Percentiles rank a stretch among this genome's conserved stretches.
phyloP scores from a whole-genome alignment of 805 yeast species.

The Lachancea cidri region DNA sequence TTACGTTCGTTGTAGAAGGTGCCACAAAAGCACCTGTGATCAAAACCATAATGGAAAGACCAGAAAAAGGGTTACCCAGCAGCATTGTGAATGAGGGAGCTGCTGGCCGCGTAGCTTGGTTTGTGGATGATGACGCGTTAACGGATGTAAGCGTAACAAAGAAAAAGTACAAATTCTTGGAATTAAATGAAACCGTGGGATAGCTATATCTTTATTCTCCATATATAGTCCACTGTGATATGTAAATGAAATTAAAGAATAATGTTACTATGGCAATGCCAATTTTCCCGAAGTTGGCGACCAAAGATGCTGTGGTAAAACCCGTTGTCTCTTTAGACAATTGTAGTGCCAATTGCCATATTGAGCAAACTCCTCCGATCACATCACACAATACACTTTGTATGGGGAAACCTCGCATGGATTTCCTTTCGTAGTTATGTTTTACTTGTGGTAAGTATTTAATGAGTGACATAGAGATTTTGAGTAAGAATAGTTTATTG shows the following conservation, averaged over 20 bases:
- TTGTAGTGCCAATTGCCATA: constrained; percentile 24
- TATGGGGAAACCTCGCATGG: constrained; percentile 82
- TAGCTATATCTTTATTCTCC: constrained; percentile 3
- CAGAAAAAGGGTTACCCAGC: constrained; percentile 93
- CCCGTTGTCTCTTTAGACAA: constrained; percentile 17
- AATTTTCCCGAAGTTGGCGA: constrained; percentile 37
- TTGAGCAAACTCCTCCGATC: constrained; percentile 34
- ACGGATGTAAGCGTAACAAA: constrained; percentile 56
- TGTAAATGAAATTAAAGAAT: constrained; percentile 34
- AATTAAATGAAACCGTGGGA: not conserved
- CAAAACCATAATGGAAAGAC: constrained; percentile 90
- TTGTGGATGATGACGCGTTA: constrained; percentile 91
- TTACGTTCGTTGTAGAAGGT: constrained; percentile 95
- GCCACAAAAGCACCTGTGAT: constrained; percentile 90
- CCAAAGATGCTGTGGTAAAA: constrained; percentile 22
- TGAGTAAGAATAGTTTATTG: constrained; percentile 30
- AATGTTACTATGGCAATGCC: constrained; percentile 38
- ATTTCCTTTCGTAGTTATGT: constrained; percentile 70
- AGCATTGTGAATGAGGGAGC: constrained; percentile 92
- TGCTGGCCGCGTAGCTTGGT: constrained; percentile 97
- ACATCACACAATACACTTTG: constrained; percentile 40
- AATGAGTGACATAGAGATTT: constrained; percentile 44
- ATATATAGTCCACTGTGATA: constrained; percentile 35
- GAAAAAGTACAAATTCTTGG: constrained; percentile 26
- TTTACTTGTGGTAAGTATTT: constrained; percentile 76